Conservation (phyloP, 192 early-diverging fungal genomes). For the Mortierella hygrophila region DNA sequence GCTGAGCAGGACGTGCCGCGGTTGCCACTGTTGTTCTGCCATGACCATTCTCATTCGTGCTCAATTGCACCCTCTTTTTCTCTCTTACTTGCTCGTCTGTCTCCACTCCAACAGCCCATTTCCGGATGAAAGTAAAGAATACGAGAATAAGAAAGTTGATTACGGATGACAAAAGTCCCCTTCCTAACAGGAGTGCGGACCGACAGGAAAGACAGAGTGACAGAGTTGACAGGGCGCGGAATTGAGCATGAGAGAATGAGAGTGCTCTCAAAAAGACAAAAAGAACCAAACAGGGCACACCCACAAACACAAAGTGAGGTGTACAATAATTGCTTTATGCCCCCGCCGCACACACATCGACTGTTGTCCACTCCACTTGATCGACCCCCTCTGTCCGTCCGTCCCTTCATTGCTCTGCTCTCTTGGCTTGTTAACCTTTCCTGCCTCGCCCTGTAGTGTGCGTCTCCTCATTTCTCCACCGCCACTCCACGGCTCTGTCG, state of each 20-base stretch:
- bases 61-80: neutral
- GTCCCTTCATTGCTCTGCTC: neutral
- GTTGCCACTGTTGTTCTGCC: no score
- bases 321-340: no score
- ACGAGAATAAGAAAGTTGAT: neutral
- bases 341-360: neutral
- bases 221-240: neutral
- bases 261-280: conserved; percentile 1
- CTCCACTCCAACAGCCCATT: neutral
- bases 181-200: no score
- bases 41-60: no score
- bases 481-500: neutral
- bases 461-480: neutral
- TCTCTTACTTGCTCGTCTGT: neutral
- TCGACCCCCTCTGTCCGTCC: neutral
- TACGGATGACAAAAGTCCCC: conserved; percentile 4
- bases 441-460: neutral
- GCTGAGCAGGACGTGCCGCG: no score
- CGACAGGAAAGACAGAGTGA: neutral
- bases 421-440: neutral
- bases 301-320: no score
- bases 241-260: neutral
- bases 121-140: neutral
- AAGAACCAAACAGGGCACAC: no score
- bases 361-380: no score